These are phyloP conservation scores for Debaryomyces subglobosus DNA, from an alignment of 1,139 yeast species.

Conservation along the genomic window DNA sequence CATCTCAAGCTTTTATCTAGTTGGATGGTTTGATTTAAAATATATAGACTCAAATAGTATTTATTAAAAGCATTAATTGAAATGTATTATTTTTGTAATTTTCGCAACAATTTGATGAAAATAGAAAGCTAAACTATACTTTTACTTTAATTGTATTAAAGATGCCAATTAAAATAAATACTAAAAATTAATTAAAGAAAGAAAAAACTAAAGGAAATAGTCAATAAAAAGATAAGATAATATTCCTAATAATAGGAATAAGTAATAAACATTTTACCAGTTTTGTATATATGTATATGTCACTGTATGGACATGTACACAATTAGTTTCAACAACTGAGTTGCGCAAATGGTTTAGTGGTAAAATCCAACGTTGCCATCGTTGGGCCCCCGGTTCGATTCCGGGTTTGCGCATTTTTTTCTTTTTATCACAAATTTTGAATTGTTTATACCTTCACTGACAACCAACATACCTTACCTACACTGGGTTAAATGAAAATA, in stretches of 20 bases:
- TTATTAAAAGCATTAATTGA: neutral
- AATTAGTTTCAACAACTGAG: neutral
- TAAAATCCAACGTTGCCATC: too few species aligned
- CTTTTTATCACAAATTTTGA: too few species aligned
- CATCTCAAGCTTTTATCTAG: slow-evolving; percentile 29
- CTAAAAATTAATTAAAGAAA: neutral
- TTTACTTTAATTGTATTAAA: too few species aligned
- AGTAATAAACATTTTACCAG: too few species aligned
- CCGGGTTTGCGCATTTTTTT: too few species aligned
- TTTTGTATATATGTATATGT: neutral
- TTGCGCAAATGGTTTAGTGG: slow-evolving; percentile 24
- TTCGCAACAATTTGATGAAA: neutral
- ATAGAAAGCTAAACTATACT: neutral
- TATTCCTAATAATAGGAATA: too few species aligned
- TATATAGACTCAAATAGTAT: neutral
- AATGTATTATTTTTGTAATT: neutral
- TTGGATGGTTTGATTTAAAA: slow-evolving; percentile 29
- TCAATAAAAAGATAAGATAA: neutral
- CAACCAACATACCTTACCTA: neutral
- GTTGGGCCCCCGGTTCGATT: too few species aligned
- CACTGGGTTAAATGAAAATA: neutral
- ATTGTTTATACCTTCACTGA: too few species aligned
- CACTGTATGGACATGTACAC: neutral
- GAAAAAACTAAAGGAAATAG: neutral
- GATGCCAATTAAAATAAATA: neutral